phyloP scores from a whole-genome alignment of 345 rosid genomes.

The Moricandia moricandioides region DNA sequence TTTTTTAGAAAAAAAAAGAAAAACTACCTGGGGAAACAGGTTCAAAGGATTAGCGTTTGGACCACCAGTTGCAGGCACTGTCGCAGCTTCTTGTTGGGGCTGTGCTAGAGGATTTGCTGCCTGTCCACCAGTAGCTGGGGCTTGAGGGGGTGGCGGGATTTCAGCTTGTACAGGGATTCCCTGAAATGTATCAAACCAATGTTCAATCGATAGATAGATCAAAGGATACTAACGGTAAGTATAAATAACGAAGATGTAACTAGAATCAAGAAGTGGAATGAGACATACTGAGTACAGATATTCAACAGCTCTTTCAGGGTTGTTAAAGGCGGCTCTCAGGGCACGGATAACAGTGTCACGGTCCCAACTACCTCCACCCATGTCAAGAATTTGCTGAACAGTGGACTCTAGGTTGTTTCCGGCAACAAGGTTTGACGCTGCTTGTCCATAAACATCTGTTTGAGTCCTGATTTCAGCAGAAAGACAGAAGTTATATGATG shows the following conservation, averaged over 20 bases:
- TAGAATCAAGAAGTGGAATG: not conserved
- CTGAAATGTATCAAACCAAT: conserved; percentile 9
- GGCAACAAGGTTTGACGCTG: conserved; percentile 95
- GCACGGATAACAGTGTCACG: conserved; percentile 87
- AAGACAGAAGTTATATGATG: not conserved
- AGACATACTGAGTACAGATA: conserved; percentile 80
- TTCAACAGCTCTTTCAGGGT: conserved; percentile 98
- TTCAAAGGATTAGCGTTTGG: conserved; percentile 40
- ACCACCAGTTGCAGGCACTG: conserved; percentile 34
- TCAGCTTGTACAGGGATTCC: conserved; percentile 45
- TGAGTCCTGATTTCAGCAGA: conserved; percentile 48
- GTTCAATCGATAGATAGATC: not conserved
- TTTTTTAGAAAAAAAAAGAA: not conserved
- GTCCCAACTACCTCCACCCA: conserved; percentile 98
- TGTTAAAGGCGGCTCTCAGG: conserved; percentile 90
- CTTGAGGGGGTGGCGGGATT: conserved; percentile 33
- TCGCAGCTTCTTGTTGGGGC: conserved; percentile 34
- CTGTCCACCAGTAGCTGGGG: conserved; percentile 35
- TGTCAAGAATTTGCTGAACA: conserved; percentile 89
- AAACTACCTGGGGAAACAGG: conserved; percentile 38
- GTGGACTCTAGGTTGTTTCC: conserved; percentile 76
- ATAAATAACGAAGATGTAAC: not conserved
- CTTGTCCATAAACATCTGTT: conserved; percentile 71
- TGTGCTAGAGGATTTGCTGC: conserved; percentile 33
- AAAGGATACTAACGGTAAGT: not conserved